Evolutionary conservation across 2,329 filamentous ascomycete genomes (phyloP).

Genomic region (Fusarium sororula): DNA sequence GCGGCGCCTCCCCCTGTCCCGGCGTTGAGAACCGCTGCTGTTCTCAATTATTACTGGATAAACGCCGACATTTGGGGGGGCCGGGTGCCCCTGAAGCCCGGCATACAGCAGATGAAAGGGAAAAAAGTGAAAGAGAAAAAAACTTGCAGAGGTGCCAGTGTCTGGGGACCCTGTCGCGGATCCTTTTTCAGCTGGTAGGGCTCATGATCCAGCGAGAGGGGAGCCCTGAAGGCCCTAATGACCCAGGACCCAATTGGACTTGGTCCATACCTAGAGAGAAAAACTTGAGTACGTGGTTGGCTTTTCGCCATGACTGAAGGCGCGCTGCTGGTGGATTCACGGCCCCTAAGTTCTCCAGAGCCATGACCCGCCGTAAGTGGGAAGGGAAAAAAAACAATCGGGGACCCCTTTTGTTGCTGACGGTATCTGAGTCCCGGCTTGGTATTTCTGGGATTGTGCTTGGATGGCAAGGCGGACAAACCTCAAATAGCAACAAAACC

Average conservation of each 20-base stretch:
- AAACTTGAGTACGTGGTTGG: slow-evolving; percentile 9
- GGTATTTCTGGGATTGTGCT: slow-evolving; percentile 18
- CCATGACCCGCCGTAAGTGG: slow-evolving; percentile 25
- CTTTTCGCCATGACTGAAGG: neutral
- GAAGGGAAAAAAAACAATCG: slow-evolving; percentile 1
- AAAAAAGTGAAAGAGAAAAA: neutral
- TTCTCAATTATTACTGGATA: slow-evolving; percentile 20
- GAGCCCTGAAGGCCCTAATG: neutral
- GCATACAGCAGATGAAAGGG: slow-evolving; percentile 13
- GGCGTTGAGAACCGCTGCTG: slow-evolving; percentile 21
- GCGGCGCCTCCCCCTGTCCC: slow-evolving; percentile 41
- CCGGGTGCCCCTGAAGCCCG: slow-evolving; percentile 29
- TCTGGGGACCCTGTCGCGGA: slow-evolving; percentile 37
- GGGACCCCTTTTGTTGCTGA: slow-evolving; percentile 18
- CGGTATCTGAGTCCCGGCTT: slow-evolving; percentile 18
- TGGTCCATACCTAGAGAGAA: neutral
- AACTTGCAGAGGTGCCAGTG: slow-evolving; percentile 12
- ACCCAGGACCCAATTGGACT: neutral
- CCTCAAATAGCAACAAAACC: slow-evolving; percentile 18
- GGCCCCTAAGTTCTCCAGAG: slow-evolving; percentile 32
- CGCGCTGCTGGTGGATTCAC: slow-evolving; percentile 27
- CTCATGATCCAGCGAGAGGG: slow-evolving; percentile 8
- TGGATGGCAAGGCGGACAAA: slow-evolving; percentile 22
- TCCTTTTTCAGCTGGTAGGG: slow-evolving; percentile 40
- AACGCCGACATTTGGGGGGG: slow-evolving; percentile 17